These are phyloP conservation scores for Xanthoconium purpureum DNA, from an alignment of 768 basidiomycete genomes.

Conservation along the genomic window DNA sequence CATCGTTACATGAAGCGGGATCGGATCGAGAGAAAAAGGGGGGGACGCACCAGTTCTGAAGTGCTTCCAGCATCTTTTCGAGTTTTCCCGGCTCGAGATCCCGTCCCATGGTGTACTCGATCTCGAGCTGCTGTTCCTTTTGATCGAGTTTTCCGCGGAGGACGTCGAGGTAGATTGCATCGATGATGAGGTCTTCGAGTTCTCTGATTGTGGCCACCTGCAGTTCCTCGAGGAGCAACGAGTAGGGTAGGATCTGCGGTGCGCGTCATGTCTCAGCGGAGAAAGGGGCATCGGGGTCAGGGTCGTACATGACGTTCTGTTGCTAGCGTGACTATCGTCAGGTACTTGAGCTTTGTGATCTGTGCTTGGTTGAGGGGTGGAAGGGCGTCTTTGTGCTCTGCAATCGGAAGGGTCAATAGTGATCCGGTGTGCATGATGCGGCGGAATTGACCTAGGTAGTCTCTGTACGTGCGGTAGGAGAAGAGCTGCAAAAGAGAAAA, in stretches of 20 bases:
- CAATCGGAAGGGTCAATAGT: constrained; percentile 3
- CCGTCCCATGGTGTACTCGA: constrained; percentile 89
- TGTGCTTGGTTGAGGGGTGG: constrained; percentile 73
- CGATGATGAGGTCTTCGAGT: constrained; percentile 96
- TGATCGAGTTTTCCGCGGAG: constrained; percentile 92
- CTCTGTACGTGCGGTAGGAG: constrained; percentile 82
- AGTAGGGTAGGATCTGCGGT: constrained; percentile 76
- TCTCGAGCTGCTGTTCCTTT: constrained; percentile 82
- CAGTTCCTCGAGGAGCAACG: constrained; percentile 63
- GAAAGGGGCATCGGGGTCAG: not conserved
- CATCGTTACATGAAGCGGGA: constrained; percentile 5
- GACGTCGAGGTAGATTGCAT: constrained; percentile 90
- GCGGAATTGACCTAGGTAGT: constrained; percentile 69
- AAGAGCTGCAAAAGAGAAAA: constrained; percentile 78
- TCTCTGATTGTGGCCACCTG: constrained; percentile 79
- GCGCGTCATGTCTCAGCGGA: not conserved
- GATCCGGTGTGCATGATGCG: not conserved
- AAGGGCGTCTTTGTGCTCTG: constrained; percentile 64
- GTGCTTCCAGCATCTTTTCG: constrained; percentile 54
- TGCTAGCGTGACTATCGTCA: constrained; percentile 86
- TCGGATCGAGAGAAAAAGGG: not conserved
- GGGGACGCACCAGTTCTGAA: constrained; percentile 61
- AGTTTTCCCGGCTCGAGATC: constrained; percentile 80
- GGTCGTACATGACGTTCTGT: constrained; percentile 66
- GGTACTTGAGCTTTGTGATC: constrained; percentile 84